Conservation (phyloP, 2,329 filamentous ascomycete species). For the Trichoderma sp. region DNA sequence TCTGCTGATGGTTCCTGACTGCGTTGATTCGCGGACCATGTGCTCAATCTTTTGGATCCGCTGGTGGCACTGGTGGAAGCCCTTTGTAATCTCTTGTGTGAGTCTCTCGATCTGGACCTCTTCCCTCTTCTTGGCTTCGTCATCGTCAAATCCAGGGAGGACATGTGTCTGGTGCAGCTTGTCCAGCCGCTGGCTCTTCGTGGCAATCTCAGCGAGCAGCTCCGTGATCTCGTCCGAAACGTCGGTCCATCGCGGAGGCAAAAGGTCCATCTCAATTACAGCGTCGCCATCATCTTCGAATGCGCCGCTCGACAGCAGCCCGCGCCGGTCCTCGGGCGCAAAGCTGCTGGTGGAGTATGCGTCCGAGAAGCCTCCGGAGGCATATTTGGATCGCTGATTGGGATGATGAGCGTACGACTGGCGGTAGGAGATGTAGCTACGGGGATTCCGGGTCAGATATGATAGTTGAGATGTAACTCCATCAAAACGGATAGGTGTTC, state of each 20-base stretch:
- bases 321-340: slow-evolving; percentile 61
- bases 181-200: slow-evolving; percentile 81
- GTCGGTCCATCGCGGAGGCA: slow-evolving; percentile 95
- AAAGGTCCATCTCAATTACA: slow-evolving; percentile 96
- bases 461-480: slow-evolving; percentile 22
- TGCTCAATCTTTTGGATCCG: slow-evolving; percentile 85
- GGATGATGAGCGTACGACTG: slow-evolving; percentile 98
- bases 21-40: slow-evolving; percentile 80
- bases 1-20: slow-evolving; percentile 69
- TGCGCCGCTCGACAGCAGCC: slow-evolving; percentile 78
- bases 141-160: slow-evolving; percentile 93
- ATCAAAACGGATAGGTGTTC: neutral
- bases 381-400: slow-evolving; percentile 76
- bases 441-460: neutral
- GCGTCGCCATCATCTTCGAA: slow-evolving; percentile 88
- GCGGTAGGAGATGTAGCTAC: slow-evolving; percentile 96
- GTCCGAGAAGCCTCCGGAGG: slow-evolving; percentile 58
- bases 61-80: slow-evolving; percentile 87
- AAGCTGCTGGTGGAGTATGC: slow-evolving; percentile 52
- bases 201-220: slow-evolving; percentile 74
- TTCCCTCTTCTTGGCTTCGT: slow-evolving; percentile 82
- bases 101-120: slow-evolving; percentile 87
- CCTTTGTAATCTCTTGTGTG: slow-evolving; percentile 85
- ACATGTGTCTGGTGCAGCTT: slow-evolving; percentile 97
- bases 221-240: slow-evolving; percentile 92